Percentiles rank a stretch among this genome's conserved stretches.
phyloP scores from a whole-genome alignment of 164 flowering plant genomes.

The Macadamia tetraphylla region DNA sequence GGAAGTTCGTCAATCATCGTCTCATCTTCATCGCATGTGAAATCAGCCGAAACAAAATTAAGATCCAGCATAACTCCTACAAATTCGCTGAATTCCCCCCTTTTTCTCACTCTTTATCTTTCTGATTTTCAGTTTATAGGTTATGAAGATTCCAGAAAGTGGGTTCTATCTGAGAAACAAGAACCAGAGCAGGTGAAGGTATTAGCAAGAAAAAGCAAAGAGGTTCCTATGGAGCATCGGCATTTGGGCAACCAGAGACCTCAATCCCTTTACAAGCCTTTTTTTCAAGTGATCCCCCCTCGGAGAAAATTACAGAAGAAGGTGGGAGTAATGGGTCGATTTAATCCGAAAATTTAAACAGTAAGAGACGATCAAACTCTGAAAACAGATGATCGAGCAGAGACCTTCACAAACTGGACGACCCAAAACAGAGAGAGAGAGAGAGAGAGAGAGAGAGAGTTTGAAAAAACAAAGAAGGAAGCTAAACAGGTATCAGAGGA shows the following conservation, averaged over 20 bases:
- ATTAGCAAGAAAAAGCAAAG: background rate
- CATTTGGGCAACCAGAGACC: background rate
- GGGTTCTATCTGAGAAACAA: background rate
- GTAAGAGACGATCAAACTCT: too few species aligned
- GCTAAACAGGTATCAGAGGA: background rate
- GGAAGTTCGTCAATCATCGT: slow-evolving; percentile 8
- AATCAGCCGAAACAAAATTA: slow-evolving; percentile 30
- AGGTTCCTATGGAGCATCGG: background rate
- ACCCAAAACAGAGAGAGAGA: too few species aligned
- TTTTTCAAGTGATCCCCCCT: too few species aligned
- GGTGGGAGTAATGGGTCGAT: background rate
- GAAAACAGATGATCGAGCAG: too few species aligned
- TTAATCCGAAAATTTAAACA: background rate
- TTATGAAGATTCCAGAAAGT: background rate
- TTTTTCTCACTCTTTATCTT: background rate
- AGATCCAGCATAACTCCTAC: slow-evolving; percentile 43
- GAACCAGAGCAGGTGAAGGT: background rate
- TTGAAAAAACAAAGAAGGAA: background rate
- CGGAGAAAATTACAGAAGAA: too few species aligned
- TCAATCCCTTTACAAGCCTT: background rate
- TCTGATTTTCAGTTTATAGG: background rate
- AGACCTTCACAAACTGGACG: too few species aligned
- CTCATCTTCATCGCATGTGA: slow-evolving; percentile 15
- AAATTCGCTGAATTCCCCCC: background rate
- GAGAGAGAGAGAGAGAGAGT: background rate